Evolutionary conservation across 225 moss, liverwort and hornwort species (phyloP).

Genomic region (Polytrichum commune): DNA sequence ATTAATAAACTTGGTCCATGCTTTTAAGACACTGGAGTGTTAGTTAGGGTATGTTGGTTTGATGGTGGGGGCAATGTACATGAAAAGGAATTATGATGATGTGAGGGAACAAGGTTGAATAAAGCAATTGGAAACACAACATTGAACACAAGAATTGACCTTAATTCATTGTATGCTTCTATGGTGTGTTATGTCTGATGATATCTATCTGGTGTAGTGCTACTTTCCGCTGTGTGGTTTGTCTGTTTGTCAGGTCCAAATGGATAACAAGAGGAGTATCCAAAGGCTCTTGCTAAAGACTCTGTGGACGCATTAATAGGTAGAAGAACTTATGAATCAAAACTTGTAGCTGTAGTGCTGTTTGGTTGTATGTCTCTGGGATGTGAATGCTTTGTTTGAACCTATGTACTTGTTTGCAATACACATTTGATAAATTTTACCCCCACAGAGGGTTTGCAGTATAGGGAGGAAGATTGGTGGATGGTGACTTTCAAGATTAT

Average conservation of each 20-base stretch:
- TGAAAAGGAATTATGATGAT: background rate
- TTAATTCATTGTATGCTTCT: background rate
- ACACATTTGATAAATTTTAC: background rate
- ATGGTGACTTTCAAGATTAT: no score
- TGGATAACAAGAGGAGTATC: conserved; percentile 6
- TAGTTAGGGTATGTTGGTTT: background rate
- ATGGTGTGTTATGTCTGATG: background rate
- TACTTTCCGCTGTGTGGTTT: background rate
- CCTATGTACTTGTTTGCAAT: background rate
- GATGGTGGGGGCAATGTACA: background rate
- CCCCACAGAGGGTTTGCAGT: no score
- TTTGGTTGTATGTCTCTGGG: background rate
- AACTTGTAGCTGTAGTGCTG: background rate
- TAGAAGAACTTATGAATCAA: background rate
- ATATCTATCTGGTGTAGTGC: background rate
- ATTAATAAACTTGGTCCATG: background rate
- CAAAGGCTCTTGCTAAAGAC: conserved; percentile 1
- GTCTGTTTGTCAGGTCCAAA: conserved; percentile 5
- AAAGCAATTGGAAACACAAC: background rate
- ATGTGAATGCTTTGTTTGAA: background rate
- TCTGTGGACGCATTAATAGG: background rate
- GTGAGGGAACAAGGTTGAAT: background rate
- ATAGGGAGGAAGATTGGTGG: no score
- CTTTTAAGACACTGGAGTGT: background rate
- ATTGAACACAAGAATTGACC: background rate